Percentiles rank a stretch among this genome's conserved stretches.
These are phyloP conservation scores for Botrytis squamosa DNA, from an alignment of 2,329 filamentous ascomycete genomes.

Conservation along the genomic window DNA sequence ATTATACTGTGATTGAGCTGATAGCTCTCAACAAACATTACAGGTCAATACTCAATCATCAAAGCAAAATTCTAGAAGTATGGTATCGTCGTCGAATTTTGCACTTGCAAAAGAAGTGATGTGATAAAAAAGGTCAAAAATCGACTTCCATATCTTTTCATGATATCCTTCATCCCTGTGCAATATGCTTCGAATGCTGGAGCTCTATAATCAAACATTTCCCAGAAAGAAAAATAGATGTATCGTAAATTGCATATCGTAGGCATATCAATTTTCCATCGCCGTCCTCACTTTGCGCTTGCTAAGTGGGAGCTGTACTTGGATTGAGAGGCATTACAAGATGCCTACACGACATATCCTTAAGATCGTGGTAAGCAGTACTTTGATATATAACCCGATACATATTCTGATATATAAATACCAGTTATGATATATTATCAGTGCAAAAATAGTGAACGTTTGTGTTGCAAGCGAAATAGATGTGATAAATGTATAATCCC, in stretches of 20 bases:
- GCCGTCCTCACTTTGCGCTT: neutral
- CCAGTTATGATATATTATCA: neutral
- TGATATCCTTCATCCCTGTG: neutral
- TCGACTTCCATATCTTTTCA: neutral
- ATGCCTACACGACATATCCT: neutral
- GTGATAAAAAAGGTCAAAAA: neutral
- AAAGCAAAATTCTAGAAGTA: neutral
- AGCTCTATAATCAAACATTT: too few relatives aligned
- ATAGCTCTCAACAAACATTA: neutral
- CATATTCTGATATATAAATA: neutral
- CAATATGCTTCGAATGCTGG: too few relatives aligned
- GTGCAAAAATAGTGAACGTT: neutral
- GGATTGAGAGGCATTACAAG: neutral
- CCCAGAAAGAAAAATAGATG: too few relatives aligned
- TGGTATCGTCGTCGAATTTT: neutral
- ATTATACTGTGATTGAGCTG: neutral
- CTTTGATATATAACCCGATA: neutral
- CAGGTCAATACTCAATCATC: neutral
- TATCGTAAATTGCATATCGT: neutral
- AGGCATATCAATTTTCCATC: neutral
- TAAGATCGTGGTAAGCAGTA: too few relatives aligned
- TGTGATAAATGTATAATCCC: neutral
- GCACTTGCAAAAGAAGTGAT: neutral
- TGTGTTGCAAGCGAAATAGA: neutral
- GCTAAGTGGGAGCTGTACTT: neutral